Conservation (phyloP, 2,329 filamentous ascomycete genomes). For the Juglanconis oblonga region DNA sequence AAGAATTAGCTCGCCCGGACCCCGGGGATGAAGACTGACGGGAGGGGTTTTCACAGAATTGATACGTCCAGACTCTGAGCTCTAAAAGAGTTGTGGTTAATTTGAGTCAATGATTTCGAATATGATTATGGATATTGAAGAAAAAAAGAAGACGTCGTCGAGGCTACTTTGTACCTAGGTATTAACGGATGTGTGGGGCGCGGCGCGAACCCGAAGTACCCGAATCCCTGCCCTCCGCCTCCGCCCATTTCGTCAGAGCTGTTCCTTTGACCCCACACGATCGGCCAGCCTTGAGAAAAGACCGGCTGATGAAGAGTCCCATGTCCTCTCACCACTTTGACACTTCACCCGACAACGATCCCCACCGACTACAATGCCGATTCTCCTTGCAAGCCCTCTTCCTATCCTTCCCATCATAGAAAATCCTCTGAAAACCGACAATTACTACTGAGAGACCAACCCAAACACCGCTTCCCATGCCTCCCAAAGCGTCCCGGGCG, state of each 20-base stretch:
- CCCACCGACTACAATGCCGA: background rate
- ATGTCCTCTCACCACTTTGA: background rate
- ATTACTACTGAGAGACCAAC: background rate
- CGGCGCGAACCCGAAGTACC: background rate
- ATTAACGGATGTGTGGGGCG: background rate
- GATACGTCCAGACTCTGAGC: no score
- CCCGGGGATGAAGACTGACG: no score
- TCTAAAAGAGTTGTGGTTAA: no score
- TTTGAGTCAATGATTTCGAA: no score
- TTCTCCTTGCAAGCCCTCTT: background rate
- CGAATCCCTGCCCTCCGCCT: background rate
- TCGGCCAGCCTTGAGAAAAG: constrained; percentile 1
- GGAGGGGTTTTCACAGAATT: no score
- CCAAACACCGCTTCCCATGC: background rate
- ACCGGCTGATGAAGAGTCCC: background rate
- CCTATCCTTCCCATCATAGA: background rate
- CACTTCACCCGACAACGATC: background rate
- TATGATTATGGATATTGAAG: no score
- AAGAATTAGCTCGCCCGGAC: no score
- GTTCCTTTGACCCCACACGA: constrained; percentile 1
- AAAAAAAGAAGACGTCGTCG: background rate
- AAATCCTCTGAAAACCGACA: background rate
- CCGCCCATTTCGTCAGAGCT: constrained; percentile 4
- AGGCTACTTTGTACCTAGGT: background rate
- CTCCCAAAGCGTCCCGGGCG: constrained; percentile 40